Conservation (phyloP, 2,329 filamentous ascomycete genomes). For the Talaromyces islandicus region DNA sequence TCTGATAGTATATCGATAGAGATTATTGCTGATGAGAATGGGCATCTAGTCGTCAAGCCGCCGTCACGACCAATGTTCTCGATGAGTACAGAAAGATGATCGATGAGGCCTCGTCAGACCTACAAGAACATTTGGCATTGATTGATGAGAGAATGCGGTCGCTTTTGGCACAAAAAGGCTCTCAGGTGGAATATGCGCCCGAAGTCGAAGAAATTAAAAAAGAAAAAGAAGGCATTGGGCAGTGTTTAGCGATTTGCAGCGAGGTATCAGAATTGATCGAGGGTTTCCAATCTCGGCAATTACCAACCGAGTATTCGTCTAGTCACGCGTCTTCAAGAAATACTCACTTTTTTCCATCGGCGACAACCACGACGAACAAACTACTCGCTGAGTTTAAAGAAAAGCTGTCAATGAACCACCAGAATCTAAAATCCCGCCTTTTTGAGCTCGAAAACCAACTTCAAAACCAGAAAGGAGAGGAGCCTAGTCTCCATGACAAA, state of each 20-base stretch:
- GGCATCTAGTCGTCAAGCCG: constrained; percentile 1
- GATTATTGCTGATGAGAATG: neutral
- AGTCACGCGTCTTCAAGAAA: no score
- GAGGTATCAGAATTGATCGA: constrained; percentile 27
- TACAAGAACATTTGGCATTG: constrained; percentile 27
- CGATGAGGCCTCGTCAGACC: constrained; percentile 29
- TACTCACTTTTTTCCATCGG: no score
- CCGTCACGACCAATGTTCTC: constrained; percentile 23
- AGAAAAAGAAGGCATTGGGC: constrained; percentile 28
- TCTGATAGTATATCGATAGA: no score
- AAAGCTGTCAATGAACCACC: no score
- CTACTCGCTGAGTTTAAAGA: no score
- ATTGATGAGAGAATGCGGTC: constrained; percentile 24
- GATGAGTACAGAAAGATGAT: constrained; percentile 36
- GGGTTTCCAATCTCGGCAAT: constrained; percentile 14
- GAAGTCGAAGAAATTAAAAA: constrained; percentile 21
- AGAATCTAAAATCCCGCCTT: no score
- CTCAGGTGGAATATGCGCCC: no score
- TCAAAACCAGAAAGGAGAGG: no score
- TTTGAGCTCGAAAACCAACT: no score
- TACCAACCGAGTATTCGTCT: neutral
- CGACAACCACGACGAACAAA: no score
- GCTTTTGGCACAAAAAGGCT: constrained; percentile 12
- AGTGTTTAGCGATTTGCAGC: constrained; percentile 30
- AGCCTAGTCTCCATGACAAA: no score